Evolutionary conservation across 345 rosid genomes (phyloP).

Genomic region (Ailanthus altissimus): DNA sequence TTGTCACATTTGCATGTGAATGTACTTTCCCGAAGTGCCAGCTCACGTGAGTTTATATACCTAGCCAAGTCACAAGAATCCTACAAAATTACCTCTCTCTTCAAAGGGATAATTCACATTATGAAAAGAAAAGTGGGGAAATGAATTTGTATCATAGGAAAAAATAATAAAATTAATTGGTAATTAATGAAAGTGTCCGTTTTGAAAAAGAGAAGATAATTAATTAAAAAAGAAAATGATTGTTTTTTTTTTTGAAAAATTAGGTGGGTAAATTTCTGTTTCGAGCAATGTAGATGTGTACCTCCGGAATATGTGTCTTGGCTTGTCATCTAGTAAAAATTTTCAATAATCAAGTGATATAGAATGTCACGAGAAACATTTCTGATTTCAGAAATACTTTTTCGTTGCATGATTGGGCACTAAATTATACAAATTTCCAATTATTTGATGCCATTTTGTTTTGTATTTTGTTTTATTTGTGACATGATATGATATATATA

Average conservation of each 20-base stretch:
- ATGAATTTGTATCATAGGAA: not conserved
- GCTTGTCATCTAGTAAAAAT: slow-evolving; percentile 11
- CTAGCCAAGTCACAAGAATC: slow-evolving; percentile 40
- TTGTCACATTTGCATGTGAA: slow-evolving; percentile 61
- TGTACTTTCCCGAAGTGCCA: slow-evolving; percentile 52
- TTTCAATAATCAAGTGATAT: slow-evolving; percentile 20
- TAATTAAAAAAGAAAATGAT: not conserved
- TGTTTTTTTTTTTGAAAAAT: not conserved
- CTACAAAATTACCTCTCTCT: slow-evolving; percentile 8
- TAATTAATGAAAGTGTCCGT: not conserved
- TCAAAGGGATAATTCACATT: not conserved
- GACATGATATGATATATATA: slow-evolving; percentile 26
- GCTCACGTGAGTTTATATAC: slow-evolving; percentile 48
- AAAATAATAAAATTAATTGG: too few species aligned
- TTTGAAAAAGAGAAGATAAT: not conserved
- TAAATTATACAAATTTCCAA: slow-evolving; percentile 13
- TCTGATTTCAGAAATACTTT: slow-evolving; percentile 36
- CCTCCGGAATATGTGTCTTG: not conserved
- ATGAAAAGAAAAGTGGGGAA: not conserved
- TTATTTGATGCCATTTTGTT: slow-evolving; percentile 27
- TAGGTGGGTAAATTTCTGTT: not conserved
- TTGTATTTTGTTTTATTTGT: slow-evolving; percentile 33
- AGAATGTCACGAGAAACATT: slow-evolving; percentile 57
- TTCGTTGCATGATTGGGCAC: slow-evolving; percentile 29
- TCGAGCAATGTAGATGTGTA: not conserved